Evolutionary conservation across 768 basidiomycete species (phyloP).

Genomic region (Tricholoma sp.): DNA sequence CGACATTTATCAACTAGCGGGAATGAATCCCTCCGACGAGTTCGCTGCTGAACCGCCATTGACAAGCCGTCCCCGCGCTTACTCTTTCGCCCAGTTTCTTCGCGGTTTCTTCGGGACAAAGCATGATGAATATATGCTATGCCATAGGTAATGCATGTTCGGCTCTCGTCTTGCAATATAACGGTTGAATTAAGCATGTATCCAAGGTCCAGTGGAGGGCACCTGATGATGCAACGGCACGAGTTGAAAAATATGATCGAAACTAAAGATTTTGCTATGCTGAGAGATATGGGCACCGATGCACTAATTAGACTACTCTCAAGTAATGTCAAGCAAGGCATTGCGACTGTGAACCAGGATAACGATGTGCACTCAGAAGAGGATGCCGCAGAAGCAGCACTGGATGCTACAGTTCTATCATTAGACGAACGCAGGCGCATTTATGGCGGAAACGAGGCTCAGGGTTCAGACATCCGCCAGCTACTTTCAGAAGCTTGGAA

Average conservation of each 20-base stretch:
- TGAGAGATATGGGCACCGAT: background rate
- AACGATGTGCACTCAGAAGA: background rate
- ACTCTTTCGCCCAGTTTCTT: background rate
- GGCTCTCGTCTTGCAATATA: background rate
- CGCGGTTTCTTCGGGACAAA: background rate
- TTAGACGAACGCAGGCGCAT: background rate
- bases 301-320: background rate
- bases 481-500: background rate
- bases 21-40: background rate
- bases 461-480: background rate
- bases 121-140: background rate
- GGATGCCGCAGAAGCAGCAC: background rate
- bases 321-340: background rate
- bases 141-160: background rate
- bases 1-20: background rate
- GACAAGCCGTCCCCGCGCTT: conserved; percentile 7
- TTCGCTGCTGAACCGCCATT: background rate
- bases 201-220: background rate
- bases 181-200: background rate
- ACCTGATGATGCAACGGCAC: conserved; percentile 8
- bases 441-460: background rate
- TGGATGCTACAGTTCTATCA: background rate
- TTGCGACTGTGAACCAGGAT: background rate
- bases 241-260: background rate
- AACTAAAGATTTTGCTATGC: background rate